Percentiles rank a stretch among this genome's conserved stretches.
Conservation (phyloP, 1,139 yeast genomes). For the Kodamaea anthophila region DNA sequence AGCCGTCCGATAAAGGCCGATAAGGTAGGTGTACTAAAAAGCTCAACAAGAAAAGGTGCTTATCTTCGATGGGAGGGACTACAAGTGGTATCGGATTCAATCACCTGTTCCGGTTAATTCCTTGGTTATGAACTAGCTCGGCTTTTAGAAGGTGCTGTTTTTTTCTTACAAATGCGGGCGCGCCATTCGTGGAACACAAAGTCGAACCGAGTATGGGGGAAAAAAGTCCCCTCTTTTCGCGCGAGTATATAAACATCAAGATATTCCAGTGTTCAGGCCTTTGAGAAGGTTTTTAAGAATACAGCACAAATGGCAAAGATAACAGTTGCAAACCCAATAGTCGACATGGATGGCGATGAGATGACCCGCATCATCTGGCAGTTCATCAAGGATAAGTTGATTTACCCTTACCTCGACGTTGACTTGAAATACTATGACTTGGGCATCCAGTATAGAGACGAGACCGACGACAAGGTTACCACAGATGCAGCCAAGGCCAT, state of each 20-base stretch:
- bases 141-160: neutral
- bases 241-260: slow-evolving; percentile 4
- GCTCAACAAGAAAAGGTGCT: too few relatives aligned
- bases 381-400: slow-evolving; percentile 61
- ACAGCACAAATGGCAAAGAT: slow-evolving; percentile 39
- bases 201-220: slow-evolving; percentile 3
- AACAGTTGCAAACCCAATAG: slow-evolving; percentile 65
- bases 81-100: too few relatives aligned
- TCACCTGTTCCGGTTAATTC: slow-evolving; percentile 1
- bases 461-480: slow-evolving; percentile 68
- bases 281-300: neutral
- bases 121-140: slow-evolving; percentile 2
- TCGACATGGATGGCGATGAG: slow-evolving; percentile 82
- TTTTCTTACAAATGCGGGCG: slow-evolving; percentile 1
- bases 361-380: slow-evolving; percentile 85
- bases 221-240: slow-evolving; percentile 4
- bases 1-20: too few relatives aligned
- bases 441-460: slow-evolving; percentile 64
- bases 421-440: slow-evolving; percentile 73
- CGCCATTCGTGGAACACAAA: slow-evolving; percentile 1
- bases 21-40: too few relatives aligned
- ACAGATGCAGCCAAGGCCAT: slow-evolving; percentile 73
- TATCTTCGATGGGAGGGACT: too few relatives aligned
- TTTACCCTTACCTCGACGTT: slow-evolving; percentile 64
- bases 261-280: neutral